phyloP scores from a whole-genome alignment of 306 rosid species.

The Cicer pinnatifidum region DNA sequence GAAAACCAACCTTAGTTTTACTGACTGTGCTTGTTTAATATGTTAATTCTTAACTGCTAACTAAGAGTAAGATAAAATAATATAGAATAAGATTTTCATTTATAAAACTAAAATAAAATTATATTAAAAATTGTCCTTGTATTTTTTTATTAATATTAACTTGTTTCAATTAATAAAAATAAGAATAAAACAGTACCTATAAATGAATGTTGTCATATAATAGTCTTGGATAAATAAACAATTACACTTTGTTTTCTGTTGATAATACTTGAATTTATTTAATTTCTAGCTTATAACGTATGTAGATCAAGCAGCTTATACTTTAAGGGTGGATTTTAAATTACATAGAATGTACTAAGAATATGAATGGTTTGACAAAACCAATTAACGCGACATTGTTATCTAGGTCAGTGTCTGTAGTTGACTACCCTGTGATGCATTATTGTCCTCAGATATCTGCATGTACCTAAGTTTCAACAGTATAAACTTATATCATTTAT shows the following conservation, averaged over 20 bases:
- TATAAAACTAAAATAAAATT: too few relatives aligned
- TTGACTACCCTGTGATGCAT: slow-evolving; percentile 28
- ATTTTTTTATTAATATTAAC: too few relatives aligned
- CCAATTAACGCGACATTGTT: neutral
- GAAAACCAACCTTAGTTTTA: slow-evolving; percentile 12
- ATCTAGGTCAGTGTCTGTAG: slow-evolving; percentile 15
- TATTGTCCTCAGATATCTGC: slow-evolving; percentile 34
- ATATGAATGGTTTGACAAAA: slow-evolving; percentile 27
- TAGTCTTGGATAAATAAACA: slow-evolving; percentile 21
- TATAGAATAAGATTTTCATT: too few relatives aligned
- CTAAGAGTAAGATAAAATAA: neutral
- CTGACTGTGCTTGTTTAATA: too few relatives aligned
- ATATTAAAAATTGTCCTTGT: too few relatives aligned
- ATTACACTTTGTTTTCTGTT: slow-evolving; percentile 23
- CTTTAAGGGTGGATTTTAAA: slow-evolving; percentile 14
- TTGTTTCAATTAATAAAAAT: too few relatives aligned
- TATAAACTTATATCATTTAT: slow-evolving; percentile 38
- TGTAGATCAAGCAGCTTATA: slow-evolving; percentile 18
- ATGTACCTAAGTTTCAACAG: neutral
- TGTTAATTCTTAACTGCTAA: neutral
- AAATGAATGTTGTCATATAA: neutral
- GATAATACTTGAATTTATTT: slow-evolving; percentile 11
- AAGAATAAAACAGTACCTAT: neutral
- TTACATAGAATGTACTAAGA: slow-evolving; percentile 34
- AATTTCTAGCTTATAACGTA: neutral